Evolutionary conservation across 2,329 filamentous ascomycete genomes (phyloP).

Genomic region (Ophiosphaerella herpotricha): DNA sequence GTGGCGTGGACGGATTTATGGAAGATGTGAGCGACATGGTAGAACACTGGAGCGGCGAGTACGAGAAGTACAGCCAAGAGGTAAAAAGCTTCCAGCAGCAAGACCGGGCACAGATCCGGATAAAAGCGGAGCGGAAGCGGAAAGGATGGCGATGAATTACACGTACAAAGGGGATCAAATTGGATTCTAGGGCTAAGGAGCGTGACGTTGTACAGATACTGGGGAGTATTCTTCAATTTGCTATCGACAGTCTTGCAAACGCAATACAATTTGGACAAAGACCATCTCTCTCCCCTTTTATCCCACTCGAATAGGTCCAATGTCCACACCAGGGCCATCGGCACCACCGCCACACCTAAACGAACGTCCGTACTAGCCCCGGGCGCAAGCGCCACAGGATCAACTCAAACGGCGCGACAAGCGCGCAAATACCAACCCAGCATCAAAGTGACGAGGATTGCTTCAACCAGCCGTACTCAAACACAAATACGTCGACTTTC

Average conservation of each 20-base stretch:
- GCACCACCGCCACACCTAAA: slow-evolving; percentile 17
- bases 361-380: slow-evolving; percentile 22
- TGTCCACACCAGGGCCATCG: slow-evolving; percentile 11
- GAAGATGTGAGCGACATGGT: slow-evolving; percentile 57
- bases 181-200: slow-evolving; percentile 3
- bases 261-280: slow-evolving; percentile 13
- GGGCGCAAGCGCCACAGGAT: slow-evolving; percentile 41
- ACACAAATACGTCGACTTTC: slow-evolving; percentile 44
- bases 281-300: slow-evolving; percentile 25
- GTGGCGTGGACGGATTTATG: slow-evolving; percentile 68
- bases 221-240: slow-evolving; percentile 30
- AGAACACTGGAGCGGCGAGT: slow-evolving; percentile 46
- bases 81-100: slow-evolving; percentile 30
- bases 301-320: slow-evolving; percentile 17
- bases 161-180: background rate
- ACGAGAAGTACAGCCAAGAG: slow-evolving; percentile 40
- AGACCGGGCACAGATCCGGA: slow-evolving; percentile 32
- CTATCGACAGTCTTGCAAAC: slow-evolving; percentile 30
- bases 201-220: slow-evolving; percentile 3
- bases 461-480: slow-evolving; percentile 42
- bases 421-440: slow-evolving; percentile 45
- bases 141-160: slow-evolving; percentile 15
- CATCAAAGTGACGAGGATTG: slow-evolving; percentile 47
- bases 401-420: slow-evolving; percentile 37
- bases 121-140: slow-evolving; percentile 23